These are phyloP conservation scores for Talaromyces marneffei DNA, from an alignment of 2,329 filamentous ascomycete genomes.

Conservation along the genomic window DNA sequence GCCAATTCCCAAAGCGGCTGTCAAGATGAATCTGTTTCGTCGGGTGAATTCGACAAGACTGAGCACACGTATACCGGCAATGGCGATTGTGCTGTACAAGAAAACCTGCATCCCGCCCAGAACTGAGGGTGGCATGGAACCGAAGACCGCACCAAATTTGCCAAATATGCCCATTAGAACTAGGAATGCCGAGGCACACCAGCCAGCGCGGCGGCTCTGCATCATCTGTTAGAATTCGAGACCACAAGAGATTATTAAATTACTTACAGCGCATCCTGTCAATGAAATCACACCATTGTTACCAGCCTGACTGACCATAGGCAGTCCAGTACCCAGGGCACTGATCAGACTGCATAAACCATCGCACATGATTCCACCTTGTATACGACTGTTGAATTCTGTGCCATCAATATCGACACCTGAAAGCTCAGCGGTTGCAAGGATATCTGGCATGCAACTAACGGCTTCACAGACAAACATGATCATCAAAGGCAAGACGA, in stretches of 20 bases:
- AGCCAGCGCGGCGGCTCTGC: conserved; percentile 69
- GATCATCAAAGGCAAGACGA: conserved; percentile 60
- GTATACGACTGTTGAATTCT: conserved; percentile 12
- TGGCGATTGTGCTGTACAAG: conserved; percentile 69
- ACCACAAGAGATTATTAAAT: not conserved
- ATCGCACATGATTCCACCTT: conserved; percentile 52
- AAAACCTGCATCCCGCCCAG: conserved; percentile 74
- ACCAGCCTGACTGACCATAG: conserved; percentile 74
- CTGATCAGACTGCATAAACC: conserved; percentile 70
- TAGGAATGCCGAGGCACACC: conserved; percentile 70
- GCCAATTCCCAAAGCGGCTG: conserved; percentile 66
- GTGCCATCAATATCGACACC: conserved; percentile 13
- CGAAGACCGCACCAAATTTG: conserved; percentile 74
- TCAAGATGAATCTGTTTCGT: conserved; percentile 75
- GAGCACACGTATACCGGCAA: conserved; percentile 73
- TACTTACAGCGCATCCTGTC: conserved; percentile 60
- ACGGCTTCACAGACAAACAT: conserved; percentile 69
- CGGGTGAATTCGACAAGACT: conserved; percentile 66
- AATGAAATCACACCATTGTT: conserved; percentile 82
- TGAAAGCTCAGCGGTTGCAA: conserved; percentile 11
- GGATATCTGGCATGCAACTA: conserved; percentile 61
- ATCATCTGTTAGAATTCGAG: conserved; percentile 1
- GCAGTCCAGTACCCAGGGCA: conserved; percentile 71
- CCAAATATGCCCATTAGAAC: conserved; percentile 75
- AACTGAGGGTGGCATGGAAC: conserved; percentile 64